Conservation (phyloP, 2,329 filamentous ascomycete species). For the Botrytis sinoallii region DNA sequence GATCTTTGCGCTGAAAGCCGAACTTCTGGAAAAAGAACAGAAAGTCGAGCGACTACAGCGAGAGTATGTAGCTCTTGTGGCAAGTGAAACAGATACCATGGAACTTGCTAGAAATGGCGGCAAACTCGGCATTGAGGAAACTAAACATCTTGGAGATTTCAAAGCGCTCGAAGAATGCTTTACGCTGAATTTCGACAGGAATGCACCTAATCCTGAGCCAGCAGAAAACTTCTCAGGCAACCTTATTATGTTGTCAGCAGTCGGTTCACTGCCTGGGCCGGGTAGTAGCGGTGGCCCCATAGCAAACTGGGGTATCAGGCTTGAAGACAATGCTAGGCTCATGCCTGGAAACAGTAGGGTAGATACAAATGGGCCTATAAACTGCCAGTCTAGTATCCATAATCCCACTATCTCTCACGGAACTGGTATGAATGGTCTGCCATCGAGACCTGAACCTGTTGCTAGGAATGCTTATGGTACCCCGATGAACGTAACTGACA, state of each 20-base stretch:
- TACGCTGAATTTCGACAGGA: neutral
- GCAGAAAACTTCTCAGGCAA: neutral
- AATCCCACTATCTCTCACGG: neutral
- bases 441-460: neutral
- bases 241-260: neutral
- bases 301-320: neutral
- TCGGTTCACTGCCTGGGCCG: neutral
- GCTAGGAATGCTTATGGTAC: neutral
- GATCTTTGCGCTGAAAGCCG: neutral
- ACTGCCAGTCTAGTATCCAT: neutral
- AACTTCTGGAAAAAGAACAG: neutral
- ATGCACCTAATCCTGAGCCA: neutral
- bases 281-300: neutral
- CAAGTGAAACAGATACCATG: neutral
- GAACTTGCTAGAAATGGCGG: neutral
- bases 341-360: neutral
- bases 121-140: neutral
- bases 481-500: neutral
- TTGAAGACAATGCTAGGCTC: neutral
- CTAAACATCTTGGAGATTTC: neutral
- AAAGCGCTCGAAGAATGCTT: slow-evolving; percentile 3
- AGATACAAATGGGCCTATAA: neutral
- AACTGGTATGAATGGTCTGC: neutral
- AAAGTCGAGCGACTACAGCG: neutral
- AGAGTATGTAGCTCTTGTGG: neutral